Evolutionary conservation across 2,329 filamentous ascomycete genomes (phyloP), one percentile per base, ranked within the genome.

Genomic region (Bipolaris zeicola): DNA sequence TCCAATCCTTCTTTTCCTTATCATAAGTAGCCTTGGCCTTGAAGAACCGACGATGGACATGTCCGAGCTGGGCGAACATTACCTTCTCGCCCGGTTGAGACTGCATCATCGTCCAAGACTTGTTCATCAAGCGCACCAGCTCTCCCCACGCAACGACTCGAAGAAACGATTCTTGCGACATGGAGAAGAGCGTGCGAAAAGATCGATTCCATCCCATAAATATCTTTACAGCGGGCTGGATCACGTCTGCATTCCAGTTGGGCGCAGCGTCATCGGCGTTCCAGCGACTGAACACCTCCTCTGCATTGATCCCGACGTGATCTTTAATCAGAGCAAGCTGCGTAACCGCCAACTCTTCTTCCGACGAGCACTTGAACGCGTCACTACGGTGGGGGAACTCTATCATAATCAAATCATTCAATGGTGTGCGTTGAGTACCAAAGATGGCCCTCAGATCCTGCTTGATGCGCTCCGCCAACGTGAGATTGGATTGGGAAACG

Each of bases 71-170:
- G 8, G 52, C 49, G 7, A 52, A 57, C 0, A 38, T 28, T 4
- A 20, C 41, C 10, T 33, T 5, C 14, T 39, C 16, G n/a, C 47
- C 44, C 0, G 38, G 24, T 1, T 39, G 1, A 10, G 18, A n/a
- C n/a, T 37, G 13, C 6, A 34, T 26, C 1, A 14, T 16, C 3
- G 28, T 33, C 11, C 36, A 39, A 22, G 39, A 37, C 6, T 48
- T 18, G 31, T 62, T 62, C 48, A 64, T 61, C 41, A 60, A 48
- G 11, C 58, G 52, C 11, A 60, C 57, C 13, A 63, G 13, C 37
- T 64, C 56, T 3, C 60, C 62, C 56, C 56, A 66, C 2, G 53
- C 52, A 1, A 64, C 8, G 2, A 66, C 47, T 24, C 56, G 55
- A 6, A 61, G 55, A 13, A 63, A 64, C 1, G 46, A 38, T 6